These are phyloP conservation scores for Mycena epipterygia DNA, from an alignment of 768 basidiomycete species.

Conservation along the genomic window DNA sequence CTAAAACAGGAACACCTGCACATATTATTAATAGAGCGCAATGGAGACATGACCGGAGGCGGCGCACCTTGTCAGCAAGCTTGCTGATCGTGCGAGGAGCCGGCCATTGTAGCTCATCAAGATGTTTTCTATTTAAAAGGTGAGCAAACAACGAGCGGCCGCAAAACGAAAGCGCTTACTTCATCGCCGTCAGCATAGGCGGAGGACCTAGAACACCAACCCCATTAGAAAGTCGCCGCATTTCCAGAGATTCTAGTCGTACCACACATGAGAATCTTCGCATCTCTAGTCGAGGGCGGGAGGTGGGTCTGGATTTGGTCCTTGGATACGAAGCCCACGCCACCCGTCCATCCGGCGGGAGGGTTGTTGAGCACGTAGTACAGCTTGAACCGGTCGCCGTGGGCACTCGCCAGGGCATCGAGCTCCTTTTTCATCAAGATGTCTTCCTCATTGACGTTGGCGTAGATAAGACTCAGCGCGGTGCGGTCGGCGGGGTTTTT, in stretches of 20 bases:
- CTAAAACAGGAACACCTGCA: constrained; percentile 35
- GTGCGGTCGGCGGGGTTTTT: constrained; percentile 91
- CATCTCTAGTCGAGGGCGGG: constrained; percentile 73
- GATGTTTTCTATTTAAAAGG: constrained; percentile 75
- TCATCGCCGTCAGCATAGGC: constrained; percentile 68
- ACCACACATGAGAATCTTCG: constrained; percentile 93
- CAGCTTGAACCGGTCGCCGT: constrained; percentile 77
- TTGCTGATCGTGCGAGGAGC: constrained; percentile 93
- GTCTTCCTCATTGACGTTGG: constrained; percentile 94
- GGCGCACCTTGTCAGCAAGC: constrained; percentile 83
- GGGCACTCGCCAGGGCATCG: constrained; percentile 76
- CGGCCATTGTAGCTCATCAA: constrained; percentile 89
- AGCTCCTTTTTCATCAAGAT: constrained; percentile 93
- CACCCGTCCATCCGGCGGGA: constrained; percentile 87
- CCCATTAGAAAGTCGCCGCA: constrained; percentile 8
- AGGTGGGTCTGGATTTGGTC: constrained; percentile 90
- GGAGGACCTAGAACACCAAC: constrained; percentile 64
- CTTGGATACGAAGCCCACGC: constrained; percentile 93
- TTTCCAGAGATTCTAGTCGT: constrained; percentile 16
- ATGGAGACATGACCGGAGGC: constrained; percentile 14
- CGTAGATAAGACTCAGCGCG: constrained; percentile 90
- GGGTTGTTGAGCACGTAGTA: constrained; percentile 97
- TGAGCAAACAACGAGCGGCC: constrained; percentile 20
- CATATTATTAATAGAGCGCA: neutral
- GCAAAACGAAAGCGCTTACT: constrained; percentile 49